phyloP scores from a whole-genome alignment of 1,284 basidiomycete genomes.

The Stereum hirsutum region DNA sequence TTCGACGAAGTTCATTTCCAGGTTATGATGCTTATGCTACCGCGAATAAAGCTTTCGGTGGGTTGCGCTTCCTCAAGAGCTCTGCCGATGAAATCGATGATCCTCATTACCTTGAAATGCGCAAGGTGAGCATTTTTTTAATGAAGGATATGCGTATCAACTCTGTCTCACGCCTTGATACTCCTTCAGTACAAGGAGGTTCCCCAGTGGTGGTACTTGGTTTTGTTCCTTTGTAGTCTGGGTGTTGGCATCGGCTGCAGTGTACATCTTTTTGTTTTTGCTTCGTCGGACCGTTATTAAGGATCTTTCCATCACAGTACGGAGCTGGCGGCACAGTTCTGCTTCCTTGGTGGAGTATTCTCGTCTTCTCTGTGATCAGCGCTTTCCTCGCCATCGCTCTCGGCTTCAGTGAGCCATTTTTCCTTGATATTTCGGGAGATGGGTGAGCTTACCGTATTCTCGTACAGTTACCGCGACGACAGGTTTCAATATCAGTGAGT shows the following conservation, averaged over 20 bases:
- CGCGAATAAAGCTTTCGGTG: slow-evolving; percentile 32
- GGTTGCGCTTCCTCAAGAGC: slow-evolving; percentile 28
- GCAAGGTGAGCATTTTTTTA: slow-evolving; percentile 18
- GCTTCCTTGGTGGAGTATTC: slow-evolving; percentile 43
- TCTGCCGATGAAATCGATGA: slow-evolving; percentile 35
- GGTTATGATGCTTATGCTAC: too few relatives aligned
- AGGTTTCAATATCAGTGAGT: slow-evolving; percentile 36
- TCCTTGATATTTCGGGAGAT: not conserved
- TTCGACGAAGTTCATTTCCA: not conserved
- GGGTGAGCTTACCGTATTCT: not conserved
- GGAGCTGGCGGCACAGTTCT: slow-evolving; percentile 34
- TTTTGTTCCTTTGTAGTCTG: slow-evolving; percentile 37
- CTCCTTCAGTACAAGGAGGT: slow-evolving; percentile 46
- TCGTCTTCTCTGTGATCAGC: slow-evolving; percentile 38
- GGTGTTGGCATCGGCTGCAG: slow-evolving; percentile 45
- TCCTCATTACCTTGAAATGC: slow-evolving; percentile 40
- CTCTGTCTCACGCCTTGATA: too few relatives aligned
- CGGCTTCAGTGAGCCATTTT: slow-evolving; percentile 32
- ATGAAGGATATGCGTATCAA: slow-evolving; percentile 14
- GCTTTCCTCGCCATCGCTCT: slow-evolving; percentile 36
- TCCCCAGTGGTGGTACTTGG: slow-evolving; percentile 42
- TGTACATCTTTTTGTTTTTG: slow-evolving; percentile 12
- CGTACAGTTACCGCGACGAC: slow-evolving; percentile 40
- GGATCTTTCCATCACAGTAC: slow-evolving; percentile 20
- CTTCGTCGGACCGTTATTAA: not conserved